Evolutionary conservation across 768 basidiomycete species (phyloP).

Genomic region (Russula abietina): DNA sequence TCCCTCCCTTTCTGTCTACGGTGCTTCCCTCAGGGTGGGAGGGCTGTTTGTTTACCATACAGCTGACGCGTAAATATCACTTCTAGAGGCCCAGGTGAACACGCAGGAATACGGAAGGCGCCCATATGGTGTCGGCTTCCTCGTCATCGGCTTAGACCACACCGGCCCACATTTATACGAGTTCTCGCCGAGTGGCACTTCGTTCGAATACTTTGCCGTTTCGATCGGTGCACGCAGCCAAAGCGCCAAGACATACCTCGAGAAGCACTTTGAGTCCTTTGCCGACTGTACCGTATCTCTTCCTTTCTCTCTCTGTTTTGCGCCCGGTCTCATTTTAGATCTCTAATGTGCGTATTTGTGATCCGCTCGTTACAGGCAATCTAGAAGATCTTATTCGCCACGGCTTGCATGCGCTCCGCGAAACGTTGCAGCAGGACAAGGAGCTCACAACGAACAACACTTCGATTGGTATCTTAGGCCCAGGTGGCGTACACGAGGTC

Average conservation of each 20-base stretch:
- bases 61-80: background rate
- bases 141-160: conserved; percentile 93
- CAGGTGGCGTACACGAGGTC: conserved; percentile 51
- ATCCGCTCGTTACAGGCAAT: conserved; percentile 44
- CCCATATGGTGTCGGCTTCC: conserved; percentile 97
- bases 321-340: background rate
- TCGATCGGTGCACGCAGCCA: conserved; percentile 98
- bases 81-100: conserved; percentile 93
- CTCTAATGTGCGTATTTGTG: background rate
- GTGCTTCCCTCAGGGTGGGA: background rate
- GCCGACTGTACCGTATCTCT: conserved; percentile 51
- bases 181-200: conserved; percentile 95
- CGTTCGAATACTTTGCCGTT: conserved; percentile 97
- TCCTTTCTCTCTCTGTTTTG: conserved; percentile 6
- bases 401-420: conserved; percentile 89
- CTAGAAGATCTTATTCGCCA: conserved; percentile 88
- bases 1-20: background rate
- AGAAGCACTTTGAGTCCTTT: conserved; percentile 88
- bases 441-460: conserved; percentile 90
- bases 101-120: conserved; percentile 97
- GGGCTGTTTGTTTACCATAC: too few relatives aligned
- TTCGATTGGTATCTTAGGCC: conserved; percentile 87
- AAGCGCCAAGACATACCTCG: conserved; percentile 97
- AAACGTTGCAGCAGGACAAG: conserved; percentile 98
- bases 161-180: conserved; percentile 98